Percentiles rank a stretch among this genome's conserved stretches.
phyloP scores from a whole-genome alignment of 164 flowering plant genomes.

The Buxus sempervirens region DNA sequence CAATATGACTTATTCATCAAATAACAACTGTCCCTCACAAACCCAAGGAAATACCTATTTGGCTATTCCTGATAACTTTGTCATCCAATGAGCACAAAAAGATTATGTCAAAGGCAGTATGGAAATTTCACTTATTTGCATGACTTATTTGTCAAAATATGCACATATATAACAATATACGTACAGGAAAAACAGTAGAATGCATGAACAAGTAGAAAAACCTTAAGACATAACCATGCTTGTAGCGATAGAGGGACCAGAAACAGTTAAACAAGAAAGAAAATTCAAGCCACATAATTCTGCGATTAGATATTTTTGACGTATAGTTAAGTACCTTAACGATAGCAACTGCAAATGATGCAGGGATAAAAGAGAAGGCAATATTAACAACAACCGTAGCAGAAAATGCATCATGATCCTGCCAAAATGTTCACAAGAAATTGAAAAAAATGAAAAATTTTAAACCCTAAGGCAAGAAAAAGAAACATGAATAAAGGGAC shows the following conservation, averaged over 20 bases:
- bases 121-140: not conserved
- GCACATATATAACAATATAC: too few relatives aligned
- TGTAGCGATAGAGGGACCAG: not conserved
- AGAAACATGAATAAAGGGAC: not conserved
- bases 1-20: too few relatives aligned
- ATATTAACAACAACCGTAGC: constrained; percentile 79
- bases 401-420: constrained; percentile 98
- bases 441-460: not conserved
- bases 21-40: too few relatives aligned
- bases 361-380: constrained; percentile 95
- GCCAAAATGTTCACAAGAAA: constrained; percentile 18
- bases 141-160: not conserved
- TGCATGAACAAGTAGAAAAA: not conserved
- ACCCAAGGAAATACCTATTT: too few relatives aligned
- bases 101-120: too few relatives aligned
- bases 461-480: not conserved
- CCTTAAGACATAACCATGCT: not conserved
- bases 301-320: not conserved
- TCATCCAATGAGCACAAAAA: too few relatives aligned
- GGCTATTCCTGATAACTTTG: too few relatives aligned
- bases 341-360: constrained; percentile 93
- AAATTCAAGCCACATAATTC: not conserved
- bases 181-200: not conserved
- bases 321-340: constrained; percentile 63
- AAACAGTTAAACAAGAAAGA: not conserved